Conservation (phyloP, 345 rosid species). For the Brassica incana region DNA sequence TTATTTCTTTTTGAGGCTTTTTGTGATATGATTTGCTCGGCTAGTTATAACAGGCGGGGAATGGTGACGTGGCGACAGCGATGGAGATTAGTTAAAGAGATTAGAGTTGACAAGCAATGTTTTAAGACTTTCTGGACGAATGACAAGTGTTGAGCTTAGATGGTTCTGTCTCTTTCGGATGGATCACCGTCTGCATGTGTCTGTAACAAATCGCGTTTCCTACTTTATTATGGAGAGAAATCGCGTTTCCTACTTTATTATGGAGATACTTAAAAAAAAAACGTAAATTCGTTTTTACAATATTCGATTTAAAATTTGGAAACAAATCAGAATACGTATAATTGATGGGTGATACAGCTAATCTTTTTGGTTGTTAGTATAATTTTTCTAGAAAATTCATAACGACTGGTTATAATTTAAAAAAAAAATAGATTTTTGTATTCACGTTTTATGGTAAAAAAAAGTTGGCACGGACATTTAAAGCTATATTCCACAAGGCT, state of each 20-base stretch:
- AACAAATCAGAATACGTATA: background rate
- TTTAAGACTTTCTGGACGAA: background rate
- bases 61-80: conserved; percentile 30
- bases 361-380: no score
- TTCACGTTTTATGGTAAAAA: background rate
- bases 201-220: no score
- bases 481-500: background rate
- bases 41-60: conserved; percentile 38
- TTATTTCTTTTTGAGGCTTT: background rate
- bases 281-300: background rate
- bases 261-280: background rate
- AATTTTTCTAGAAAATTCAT: no score
- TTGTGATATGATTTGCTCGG: conserved; percentile 3
- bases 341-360: background rate
- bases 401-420: no score
- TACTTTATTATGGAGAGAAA: no score
- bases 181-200: background rate
- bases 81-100: conserved; percentile 2
- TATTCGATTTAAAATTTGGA: background rate
- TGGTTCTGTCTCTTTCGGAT: background rate
- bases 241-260: background rate
- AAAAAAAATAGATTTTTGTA: no score
- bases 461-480: background rate
- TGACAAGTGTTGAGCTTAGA: background rate
- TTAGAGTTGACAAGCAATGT: conserved; percentile 7